Base-by-base conservation (phyloP, 192 early-diverging fungal genomes). In the Umbelopsis sp. region DNA sequence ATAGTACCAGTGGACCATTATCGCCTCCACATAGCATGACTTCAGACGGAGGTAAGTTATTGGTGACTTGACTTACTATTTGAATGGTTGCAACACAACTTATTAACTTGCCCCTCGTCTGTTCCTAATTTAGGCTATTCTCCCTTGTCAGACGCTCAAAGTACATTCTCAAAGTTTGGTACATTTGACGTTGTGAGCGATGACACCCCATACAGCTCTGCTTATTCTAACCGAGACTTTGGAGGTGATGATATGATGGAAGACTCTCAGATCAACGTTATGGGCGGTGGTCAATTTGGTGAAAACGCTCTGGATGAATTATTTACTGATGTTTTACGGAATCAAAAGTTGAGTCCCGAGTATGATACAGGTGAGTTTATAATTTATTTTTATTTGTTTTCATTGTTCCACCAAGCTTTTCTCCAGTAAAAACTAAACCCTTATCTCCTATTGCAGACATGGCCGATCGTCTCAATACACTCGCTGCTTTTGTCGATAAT, bases 11-110 rank as follows among this genome's bases (percentile, higher is more conserved):
- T 31, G 56, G 56, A 1, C 56, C 56, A 29, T 34, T 62, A 31
- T 62, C 56, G 17, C 56, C 56, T 62, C 56, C 56, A 29, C 56
- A 62, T 34, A 62, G 56, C 29, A 62, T 62, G 56, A 62, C 56
- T 34, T 62, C 56, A 17, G 56, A 62, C 31, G 56, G 56, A 17
- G 56, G 47, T 49, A 49, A 49, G 45, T 12, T 16, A 38, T 5
- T 38, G 38, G 38, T 11, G 38, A 11, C 7, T 41, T 41, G 4
- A 41, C 7, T 41, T 41, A 6, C 5, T 11, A 6, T 38, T 6
- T 38, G 4, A 5, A 5, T 41, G 0, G 12, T 41, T 41, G 38
- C 38, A 49, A 5, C 8, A 49, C 3, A 16, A n/a, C 47, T 49
- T 17, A 0, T 49, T 16, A 17, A 21, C 20, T 49, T 6, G 12